Evolutionary conservation across 768 basidiomycete species (phyloP).

Genomic region (Kwoniella europaea): DNA sequence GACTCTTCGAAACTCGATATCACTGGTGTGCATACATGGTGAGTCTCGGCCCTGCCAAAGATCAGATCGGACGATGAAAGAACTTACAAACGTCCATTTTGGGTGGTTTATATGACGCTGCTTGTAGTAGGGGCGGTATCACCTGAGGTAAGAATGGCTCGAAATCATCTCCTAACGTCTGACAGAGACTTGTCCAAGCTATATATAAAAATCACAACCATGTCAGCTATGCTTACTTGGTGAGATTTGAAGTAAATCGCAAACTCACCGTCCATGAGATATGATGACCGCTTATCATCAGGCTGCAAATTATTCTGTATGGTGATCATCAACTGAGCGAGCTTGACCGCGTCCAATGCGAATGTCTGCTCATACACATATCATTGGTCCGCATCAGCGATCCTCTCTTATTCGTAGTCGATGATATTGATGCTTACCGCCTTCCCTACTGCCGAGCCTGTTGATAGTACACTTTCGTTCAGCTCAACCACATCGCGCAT

Average conservation of each 20-base stretch:
- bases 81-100: conserved; percentile 21
- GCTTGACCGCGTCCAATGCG: conserved; percentile 71
- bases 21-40: conserved; percentile 71
- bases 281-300: conserved; percentile 70
- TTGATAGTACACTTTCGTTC: not conserved
- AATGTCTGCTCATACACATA: conserved; percentile 63
- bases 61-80: not conserved
- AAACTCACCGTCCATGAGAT: conserved; percentile 64
- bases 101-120: conserved; percentile 70
- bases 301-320: conserved; percentile 76
- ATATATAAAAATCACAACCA: conserved; percentile 49
- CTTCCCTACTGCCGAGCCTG: conserved; percentile 84
- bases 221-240: not conserved
- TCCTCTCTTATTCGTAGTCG: not conserved
- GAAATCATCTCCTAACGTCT: conserved; percentile 81
- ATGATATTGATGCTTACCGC: conserved; percentile 43
- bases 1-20: conserved; percentile 22
- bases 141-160: conserved; percentile 84
- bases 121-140: conserved; percentile 75
- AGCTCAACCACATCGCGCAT: not conserved
- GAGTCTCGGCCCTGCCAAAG: conserved; percentile 14
- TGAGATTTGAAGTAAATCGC: not conserved
- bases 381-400: not conserved
- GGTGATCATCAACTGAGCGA: conserved; percentile 73
- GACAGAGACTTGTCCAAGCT: conserved; percentile 88